Base-by-base conservation (phyloP, 148 eudicot genomes). In the Rheum nobile region DNA sequence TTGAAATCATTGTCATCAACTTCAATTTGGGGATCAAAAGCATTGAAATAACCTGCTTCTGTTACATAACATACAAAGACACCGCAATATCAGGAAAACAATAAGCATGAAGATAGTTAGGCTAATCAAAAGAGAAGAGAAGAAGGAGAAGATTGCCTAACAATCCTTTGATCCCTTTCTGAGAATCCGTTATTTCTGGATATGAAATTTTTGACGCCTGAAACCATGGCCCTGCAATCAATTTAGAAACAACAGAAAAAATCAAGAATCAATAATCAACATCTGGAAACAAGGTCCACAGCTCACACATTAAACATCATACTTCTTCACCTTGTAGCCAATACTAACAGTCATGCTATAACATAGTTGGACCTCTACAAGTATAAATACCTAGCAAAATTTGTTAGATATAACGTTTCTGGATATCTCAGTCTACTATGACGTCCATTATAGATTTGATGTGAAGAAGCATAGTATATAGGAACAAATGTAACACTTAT, bases 151-250 rank as follows among this genome's bases (percentile, higher is more conserved):
- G 1, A 47, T 76, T 83, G 89, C 98, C 98, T 80, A 82, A 82
- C 52, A 94, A 78, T 54, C 69, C 96, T 73, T 71, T 77, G 22
- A 79, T 82, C 74, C 86, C 97, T 79, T 78, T 79, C 75, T 77
- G 71, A 79, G 77, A 82, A 83, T 94, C 93, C 75, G 67, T 59
- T 77, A 94, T 87, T 79, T 94, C 98, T 14, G 86, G 76, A 77
- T 94, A 94, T 69, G 85, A 84, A 71, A 94, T 75, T 75, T 70
- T 88, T 75, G 91, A 84, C 74, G 82, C 73, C 75, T 92, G 97
- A 79, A 93, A 93, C 97, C 97, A 93, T 75, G 98, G 98, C 68
- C 98, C 98, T 93, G 88, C 63, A 73, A 41, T 22, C 13, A 41
- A 71, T 32, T 59, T 21, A 39, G 70, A 71, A 26, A 54, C 39